Percentiles rank a stretch among this genome's conserved stretches.
Conservation (phyloP, 164 flowering plant genomes). For the Vitis labrusca region DNA sequence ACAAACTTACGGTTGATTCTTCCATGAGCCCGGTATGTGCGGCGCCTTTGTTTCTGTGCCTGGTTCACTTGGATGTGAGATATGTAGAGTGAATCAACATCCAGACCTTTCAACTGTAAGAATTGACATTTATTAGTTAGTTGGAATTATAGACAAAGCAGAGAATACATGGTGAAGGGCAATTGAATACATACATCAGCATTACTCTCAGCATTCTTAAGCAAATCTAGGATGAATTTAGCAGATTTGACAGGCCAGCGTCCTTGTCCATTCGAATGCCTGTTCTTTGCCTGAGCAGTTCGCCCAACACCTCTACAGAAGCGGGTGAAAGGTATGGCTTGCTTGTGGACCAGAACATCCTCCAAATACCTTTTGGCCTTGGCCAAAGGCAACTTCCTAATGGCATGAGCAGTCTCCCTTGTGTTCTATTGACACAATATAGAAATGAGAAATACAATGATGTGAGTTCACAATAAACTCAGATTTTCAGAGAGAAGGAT, state of each 20-base stretch:
- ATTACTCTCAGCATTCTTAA: conserved; percentile 97
- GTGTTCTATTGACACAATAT: conserved; percentile 56
- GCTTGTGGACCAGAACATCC: conserved; percentile 89
- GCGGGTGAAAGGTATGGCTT: conserved; percentile 90
- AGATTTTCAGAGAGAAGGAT: no score
- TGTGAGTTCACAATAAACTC: no score
- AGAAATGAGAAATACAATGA: not conserved
- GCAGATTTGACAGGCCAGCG: conserved; percentile 98
- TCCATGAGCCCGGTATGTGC: conserved; percentile 92
- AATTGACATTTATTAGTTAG: not conserved
- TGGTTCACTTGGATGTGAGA: conserved; percentile 91
- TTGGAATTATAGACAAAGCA: not conserved
- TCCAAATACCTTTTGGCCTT: conserved; percentile 90
- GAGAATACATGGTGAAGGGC: not conserved
- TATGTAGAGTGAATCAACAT: conserved; percentile 69
- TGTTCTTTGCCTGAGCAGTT: conserved; percentile 91
- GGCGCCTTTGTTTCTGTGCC: conserved; percentile 83
- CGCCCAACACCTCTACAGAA: conserved; percentile 96
- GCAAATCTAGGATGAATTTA: conserved; percentile 76
- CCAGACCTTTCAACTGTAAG: conserved; percentile 78
- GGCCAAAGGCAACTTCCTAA: conserved; percentile 69
- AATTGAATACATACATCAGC: conserved; percentile 60
- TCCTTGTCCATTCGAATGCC: conserved; percentile 94
- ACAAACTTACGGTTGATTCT: conserved; percentile 71
- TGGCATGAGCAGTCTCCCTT: conserved; percentile 77